Evolutionary conservation across 2,329 filamentous ascomycete genomes (phyloP), one percentile per base, ranked within the genome.

Genomic region (Colletotrichum neosansevieriae): DNA sequence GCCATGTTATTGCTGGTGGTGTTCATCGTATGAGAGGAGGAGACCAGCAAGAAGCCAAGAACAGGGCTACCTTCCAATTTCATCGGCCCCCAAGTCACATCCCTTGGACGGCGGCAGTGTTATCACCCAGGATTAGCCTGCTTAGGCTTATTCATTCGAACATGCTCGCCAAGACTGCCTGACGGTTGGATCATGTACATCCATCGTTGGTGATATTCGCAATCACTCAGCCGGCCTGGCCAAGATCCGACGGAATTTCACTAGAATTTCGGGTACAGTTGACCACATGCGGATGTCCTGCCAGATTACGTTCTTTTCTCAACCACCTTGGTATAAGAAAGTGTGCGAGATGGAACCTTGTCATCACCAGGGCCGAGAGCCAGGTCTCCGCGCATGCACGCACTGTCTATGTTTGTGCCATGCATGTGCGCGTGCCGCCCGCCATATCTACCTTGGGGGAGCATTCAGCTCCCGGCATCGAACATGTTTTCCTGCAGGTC

Each of bases 41-140:
- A 40, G 34, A 51, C 49, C n/a, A 60, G 54, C 47, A 49, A 47
- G 17, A 47, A 24, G 61, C 54, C 53, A 56, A 68, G 65, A 50
- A 17, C 61, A 59, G 49, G 65, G 61, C 40, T 29, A 69, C 67
- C 67, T 69, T 69, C 67, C 62, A 60, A 24, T 61, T 69, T 47
- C 56, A 62, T 62, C 67, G 67, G 67, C 63, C 63, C 67, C 63
- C 67, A 69, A 57, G 67, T 67, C 42, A 58, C 67, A 69, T 67
- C 63, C 63, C 32, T 68, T 59, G 17, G 38, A 54, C 40, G 61
- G 54, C 47, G 59, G 34, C 47, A 59, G 64, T 58, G 61, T 45
- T 56, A 56, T 49, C 40, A 38, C 47, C 47, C 6, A 29, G 29
- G 29, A 45, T 44, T 36, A 19, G 38, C 44, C 54, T 54, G 53